Conservation (phyloP, 1,139 yeast genomes). For the Candida freyschussii region DNA sequence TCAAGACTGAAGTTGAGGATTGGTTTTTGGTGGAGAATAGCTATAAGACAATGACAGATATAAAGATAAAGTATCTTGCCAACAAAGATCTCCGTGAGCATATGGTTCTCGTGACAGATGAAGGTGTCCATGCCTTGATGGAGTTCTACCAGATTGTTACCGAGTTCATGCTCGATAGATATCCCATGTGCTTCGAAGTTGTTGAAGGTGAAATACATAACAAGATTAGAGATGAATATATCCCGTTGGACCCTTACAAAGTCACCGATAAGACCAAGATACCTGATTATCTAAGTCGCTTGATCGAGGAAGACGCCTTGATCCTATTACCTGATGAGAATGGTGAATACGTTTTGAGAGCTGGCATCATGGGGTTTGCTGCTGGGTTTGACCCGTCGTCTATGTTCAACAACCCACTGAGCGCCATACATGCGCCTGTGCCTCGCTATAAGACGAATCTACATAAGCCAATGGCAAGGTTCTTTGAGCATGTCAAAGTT, state of each 20-base stretch:
- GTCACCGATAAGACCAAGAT: slow-evolving; percentile 26
- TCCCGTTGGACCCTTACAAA: slow-evolving; percentile 30
- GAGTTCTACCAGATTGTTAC: slow-evolving; percentile 51
- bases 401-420: slow-evolving; percentile 49
- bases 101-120: slow-evolving; percentile 21
- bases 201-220: slow-evolving; percentile 34
- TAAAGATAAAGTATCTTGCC: slow-evolving; percentile 37
- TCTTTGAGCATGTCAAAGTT: slow-evolving; percentile 58
- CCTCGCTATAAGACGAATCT: slow-evolving; percentile 66
- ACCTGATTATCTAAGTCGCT: slow-evolving; percentile 38
- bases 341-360: slow-evolving; percentile 58
- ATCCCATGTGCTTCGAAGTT: slow-evolving; percentile 49
- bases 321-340: slow-evolving; percentile 42
- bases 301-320: slow-evolving; percentile 65
- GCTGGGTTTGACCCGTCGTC: slow-evolving; percentile 65
- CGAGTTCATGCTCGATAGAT: slow-evolving; percentile 44
- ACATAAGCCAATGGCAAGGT: slow-evolving; percentile 65
- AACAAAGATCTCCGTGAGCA: slow-evolving; percentile 30
- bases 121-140: slow-evolving; percentile 40
- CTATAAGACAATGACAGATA: slow-evolving; percentile 42
- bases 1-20: slow-evolving; percentile 47
- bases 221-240: slow-evolving; percentile 34
- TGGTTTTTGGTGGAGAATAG: slow-evolving; percentile 63
- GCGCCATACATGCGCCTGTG: slow-evolving; percentile 58
- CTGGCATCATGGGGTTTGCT: slow-evolving; percentile 64